These are phyloP conservation scores for Parmelia sp. DNA, from an alignment of 495 filamentous ascomycete species.

Conservation along the genomic window DNA sequence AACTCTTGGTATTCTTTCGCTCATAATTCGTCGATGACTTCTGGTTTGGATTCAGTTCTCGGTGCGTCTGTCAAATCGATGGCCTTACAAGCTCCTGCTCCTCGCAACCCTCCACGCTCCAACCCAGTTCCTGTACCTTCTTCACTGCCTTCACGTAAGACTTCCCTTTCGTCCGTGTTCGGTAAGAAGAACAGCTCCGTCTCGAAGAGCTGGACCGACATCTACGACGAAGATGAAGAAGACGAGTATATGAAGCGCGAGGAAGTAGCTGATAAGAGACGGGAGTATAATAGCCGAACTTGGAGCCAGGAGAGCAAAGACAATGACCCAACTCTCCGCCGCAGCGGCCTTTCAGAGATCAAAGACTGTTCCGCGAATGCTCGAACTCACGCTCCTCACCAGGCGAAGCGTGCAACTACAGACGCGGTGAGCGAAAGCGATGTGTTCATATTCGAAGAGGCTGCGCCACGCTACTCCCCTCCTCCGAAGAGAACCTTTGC, in stretches of 20 bases:
- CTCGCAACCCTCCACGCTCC: conserved; percentile 38
- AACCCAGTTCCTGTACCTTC: conserved; percentile 60
- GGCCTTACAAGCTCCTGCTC: conserved; percentile 38
- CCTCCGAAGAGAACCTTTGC: conserved; percentile 40
- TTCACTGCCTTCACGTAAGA: conserved; percentile 67
- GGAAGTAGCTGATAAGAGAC: conserved; percentile 53
- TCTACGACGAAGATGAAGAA: conserved; percentile 86
- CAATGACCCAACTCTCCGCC: conserved; percentile 32
- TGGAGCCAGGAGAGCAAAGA: conserved; percentile 71
- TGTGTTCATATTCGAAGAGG: conserved; percentile 64
- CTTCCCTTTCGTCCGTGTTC: conserved; percentile 69
- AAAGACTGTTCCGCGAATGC: conserved; percentile 20
- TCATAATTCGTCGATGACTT: conserved; percentile 70
- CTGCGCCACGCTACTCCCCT: conserved; percentile 47
- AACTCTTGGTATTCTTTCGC: conserved; percentile 67
- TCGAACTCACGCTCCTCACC: conserved; percentile 23
- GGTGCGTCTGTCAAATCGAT: conserved; percentile 63
- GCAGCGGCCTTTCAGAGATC: conserved; percentile 36
- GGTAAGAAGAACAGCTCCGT: conserved; percentile 66
- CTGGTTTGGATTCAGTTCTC: conserved; percentile 67
- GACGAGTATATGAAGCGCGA: conserved; percentile 57
- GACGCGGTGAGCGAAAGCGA: conserved; percentile 55
- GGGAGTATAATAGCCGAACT: conserved; percentile 70
- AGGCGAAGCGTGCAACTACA: conserved; percentile 38
- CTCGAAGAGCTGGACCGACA: conserved; percentile 95